phyloP scores from a whole-genome alignment of 1,139 yeast genomes.

The Nakaseomyces glabratus region DNA sequence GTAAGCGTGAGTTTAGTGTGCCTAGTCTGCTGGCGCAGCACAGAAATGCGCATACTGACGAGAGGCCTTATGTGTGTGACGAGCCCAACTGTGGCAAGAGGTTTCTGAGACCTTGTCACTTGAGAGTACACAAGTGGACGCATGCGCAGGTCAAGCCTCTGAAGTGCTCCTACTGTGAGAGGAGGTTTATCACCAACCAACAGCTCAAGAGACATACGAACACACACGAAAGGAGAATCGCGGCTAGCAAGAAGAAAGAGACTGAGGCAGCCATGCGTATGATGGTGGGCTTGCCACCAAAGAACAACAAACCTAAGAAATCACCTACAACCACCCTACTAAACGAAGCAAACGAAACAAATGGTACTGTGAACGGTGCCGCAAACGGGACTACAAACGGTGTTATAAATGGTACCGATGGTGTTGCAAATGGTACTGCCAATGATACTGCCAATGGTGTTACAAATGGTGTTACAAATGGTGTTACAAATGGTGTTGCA shows the following conservation, averaged over 20 bases:
- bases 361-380: too few species aligned
- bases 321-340: neutral
- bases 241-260: constrained; percentile 7
- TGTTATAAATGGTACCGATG: neutral
- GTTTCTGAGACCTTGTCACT: constrained; percentile 56
- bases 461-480: neutral
- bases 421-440: neutral
- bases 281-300: neutral
- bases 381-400: constrained; percentile 2
- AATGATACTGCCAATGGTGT: neutral
- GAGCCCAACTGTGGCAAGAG: constrained; percentile 59
- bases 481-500: neutral
- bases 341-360: constrained; percentile 4
- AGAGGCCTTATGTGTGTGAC: constrained; percentile 70
- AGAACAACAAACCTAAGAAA: neutral
- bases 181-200: constrained; percentile 57
- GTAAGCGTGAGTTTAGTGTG: constrained; percentile 41
- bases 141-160: constrained; percentile 59
- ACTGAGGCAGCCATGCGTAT: neutral
- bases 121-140: constrained; percentile 61
- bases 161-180: constrained; percentile 50
- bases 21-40: constrained; percentile 53
- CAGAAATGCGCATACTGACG: constrained; percentile 69
- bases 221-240: constrained; percentile 34
- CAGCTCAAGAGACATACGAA: constrained; percentile 77